Conservation (phyloP, 805 yeast species). For the Candida maltosa region DNA sequence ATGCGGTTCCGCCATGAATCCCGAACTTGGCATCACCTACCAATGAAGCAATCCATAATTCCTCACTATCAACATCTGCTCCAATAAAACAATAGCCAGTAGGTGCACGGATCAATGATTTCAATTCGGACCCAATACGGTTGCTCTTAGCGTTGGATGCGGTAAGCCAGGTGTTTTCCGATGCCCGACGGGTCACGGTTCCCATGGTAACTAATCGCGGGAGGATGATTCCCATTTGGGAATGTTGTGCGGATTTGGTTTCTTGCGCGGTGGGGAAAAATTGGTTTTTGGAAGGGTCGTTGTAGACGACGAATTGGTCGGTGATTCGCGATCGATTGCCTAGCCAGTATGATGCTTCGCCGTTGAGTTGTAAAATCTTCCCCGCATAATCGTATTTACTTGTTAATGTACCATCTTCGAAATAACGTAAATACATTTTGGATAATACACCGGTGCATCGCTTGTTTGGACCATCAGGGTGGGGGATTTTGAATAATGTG, state of each 20-base stretch:
- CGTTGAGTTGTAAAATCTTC: constrained; percentile 74
- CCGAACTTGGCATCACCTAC: constrained; percentile 89
- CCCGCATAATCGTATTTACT: constrained; percentile 72
- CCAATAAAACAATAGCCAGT: constrained; percentile 89
- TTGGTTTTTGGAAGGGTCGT: constrained; percentile 15
- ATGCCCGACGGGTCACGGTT: constrained; percentile 92
- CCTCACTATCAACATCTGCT: constrained; percentile 98
- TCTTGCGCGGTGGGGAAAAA: constrained; percentile 25
- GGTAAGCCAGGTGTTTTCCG: constrained; percentile 95
- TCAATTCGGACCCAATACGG: constrained; percentile 90
- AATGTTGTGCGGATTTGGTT: constrained; percentile 11
- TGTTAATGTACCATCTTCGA: constrained; percentile 69
- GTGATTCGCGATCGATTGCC: constrained; percentile 81
- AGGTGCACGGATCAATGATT: constrained; percentile 84
- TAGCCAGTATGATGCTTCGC: constrained; percentile 88
- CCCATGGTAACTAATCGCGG: constrained; percentile 93
- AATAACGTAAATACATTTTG: constrained; percentile 66
- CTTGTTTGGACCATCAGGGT: constrained; percentile 74
- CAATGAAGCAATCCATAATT: constrained; percentile 94
- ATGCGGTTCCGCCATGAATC: constrained; percentile 91
- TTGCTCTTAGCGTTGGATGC: constrained; percentile 89
- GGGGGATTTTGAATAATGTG: constrained; percentile 73
- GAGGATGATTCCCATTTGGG: constrained; percentile 65
- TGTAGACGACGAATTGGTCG: constrained; percentile 79
- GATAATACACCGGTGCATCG: constrained; percentile 77